phyloP scores from a whole-genome alignment of 2,329 filamentous ascomycete genomes.

The Microsporum canis region DNA sequence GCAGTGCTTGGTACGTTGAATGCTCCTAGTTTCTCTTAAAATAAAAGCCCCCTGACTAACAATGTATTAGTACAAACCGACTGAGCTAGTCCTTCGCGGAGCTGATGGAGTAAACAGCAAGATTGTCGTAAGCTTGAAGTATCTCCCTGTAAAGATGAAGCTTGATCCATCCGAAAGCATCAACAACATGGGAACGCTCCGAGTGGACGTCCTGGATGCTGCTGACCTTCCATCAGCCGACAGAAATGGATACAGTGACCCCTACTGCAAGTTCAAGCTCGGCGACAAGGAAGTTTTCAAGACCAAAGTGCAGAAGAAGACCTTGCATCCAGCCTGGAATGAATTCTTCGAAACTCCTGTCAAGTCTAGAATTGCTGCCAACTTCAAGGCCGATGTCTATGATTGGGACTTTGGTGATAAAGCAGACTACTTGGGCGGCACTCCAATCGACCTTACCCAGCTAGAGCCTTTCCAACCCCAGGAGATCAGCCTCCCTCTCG shows the following conservation, averaged over 20 bases:
- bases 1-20: constrained; percentile 60
- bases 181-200: constrained; percentile 94
- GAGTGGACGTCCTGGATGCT: constrained; percentile 85
- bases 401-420: constrained; percentile 97
- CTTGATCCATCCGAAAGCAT: constrained; percentile 93
- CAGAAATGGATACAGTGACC: constrained; percentile 91
- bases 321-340: constrained; percentile 87
- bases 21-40: not conserved
- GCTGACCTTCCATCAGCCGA: constrained; percentile 84
- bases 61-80: constrained; percentile 65
- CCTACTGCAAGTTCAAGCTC: constrained; percentile 88
- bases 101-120: constrained; percentile 64
- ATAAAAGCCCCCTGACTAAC: not conserved
- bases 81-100: constrained; percentile 65
- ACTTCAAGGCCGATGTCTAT: constrained; percentile 73
- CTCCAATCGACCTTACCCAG: constrained; percentile 61
- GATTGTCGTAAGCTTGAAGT: constrained; percentile 85
- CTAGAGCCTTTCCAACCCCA: constrained; percentile 77
- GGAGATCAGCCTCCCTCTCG: constrained; percentile 62
- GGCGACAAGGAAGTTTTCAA: constrained; percentile 88
- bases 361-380: constrained; percentile 70
- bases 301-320: constrained; percentile 95
- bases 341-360: constrained; percentile 82
- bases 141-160: constrained; percentile 85
- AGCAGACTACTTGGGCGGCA: constrained; percentile 75